These are phyloP conservation scores for Ogataea haglerorum DNA, from an alignment of 805 yeast species.

Conservation along the genomic window DNA sequence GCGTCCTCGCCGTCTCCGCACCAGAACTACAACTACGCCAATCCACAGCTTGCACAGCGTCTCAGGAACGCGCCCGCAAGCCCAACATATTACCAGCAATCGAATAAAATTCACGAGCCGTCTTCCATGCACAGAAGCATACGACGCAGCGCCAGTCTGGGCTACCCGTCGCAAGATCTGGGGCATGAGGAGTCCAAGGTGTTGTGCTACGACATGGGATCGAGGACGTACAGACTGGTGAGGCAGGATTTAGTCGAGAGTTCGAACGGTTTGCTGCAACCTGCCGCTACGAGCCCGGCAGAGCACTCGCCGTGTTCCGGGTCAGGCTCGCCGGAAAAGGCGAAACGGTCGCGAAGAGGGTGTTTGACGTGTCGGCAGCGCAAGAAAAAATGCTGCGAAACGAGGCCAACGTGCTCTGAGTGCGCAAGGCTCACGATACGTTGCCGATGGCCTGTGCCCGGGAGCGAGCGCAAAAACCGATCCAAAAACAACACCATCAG, in stretches of 20 bases:
- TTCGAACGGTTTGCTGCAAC: neutral
- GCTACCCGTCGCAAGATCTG: neutral
- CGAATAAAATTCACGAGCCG: neutral
- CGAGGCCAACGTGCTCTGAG: slow-evolving; percentile 62
- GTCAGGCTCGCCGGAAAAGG: slow-evolving; percentile 20
- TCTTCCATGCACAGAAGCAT: neutral
- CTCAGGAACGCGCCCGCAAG: neutral
- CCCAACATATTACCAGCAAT: slow-evolving; percentile 3
- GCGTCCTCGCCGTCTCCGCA: neutral
- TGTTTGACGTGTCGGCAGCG: slow-evolving; percentile 76
- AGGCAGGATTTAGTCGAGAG: slow-evolving; percentile 1
- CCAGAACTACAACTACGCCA: slow-evolving; percentile 1
- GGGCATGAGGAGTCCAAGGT: neutral
- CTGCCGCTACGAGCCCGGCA: slow-evolving; percentile 1
- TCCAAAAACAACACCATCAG: slow-evolving; percentile 47
- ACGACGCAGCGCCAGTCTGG: slow-evolving; percentile 3
- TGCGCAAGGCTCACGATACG: slow-evolving; percentile 61
- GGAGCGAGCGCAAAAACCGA: slow-evolving; percentile 54
- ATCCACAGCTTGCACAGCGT: neutral
- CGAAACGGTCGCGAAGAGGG: slow-evolving; percentile 64
- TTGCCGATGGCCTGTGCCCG: slow-evolving; percentile 76
- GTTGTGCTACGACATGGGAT: slow-evolving; percentile 13
- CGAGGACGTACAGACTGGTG: slow-evolving; percentile 11
- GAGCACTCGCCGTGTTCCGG: slow-evolving; percentile 5
- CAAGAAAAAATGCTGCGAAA: slow-evolving; percentile 76